A percentile compares a stretch with the other conserved stretches of the same genome.
phyloP scores from a whole-genome alignment of 2,329 filamentous ascomycete species.

The Apiospora arundinis region DNA sequence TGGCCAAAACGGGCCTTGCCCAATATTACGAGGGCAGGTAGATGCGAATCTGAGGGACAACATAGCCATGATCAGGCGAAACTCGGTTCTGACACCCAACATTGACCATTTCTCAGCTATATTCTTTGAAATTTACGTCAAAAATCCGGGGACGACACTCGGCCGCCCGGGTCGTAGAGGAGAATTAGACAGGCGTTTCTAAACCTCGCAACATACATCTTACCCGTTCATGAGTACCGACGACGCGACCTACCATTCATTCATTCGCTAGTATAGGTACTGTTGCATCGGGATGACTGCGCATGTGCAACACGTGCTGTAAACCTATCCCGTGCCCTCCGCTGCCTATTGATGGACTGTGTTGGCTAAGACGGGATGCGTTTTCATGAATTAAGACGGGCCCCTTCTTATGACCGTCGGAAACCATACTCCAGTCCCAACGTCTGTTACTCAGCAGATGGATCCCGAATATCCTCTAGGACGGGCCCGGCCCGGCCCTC shows the following conservation, averaged over 20 bases:
- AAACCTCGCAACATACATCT: background rate
- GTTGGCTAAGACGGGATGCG: background rate
- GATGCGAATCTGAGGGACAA: background rate
- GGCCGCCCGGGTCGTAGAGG: background rate
- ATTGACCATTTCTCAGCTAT: no score
- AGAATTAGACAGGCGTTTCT: background rate
- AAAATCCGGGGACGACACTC: background rate
- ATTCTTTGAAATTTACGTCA: background rate
- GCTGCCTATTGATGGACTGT: background rate
- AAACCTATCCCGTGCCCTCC: background rate
- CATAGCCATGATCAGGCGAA: background rate
- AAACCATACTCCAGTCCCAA: background rate
- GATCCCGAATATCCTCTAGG: conserved; percentile 13
- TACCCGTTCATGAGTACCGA: background rate
- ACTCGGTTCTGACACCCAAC: background rate
- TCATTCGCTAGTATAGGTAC: background rate
- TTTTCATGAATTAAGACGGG: background rate
- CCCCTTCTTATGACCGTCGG: background rate
- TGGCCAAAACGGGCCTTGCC: background rate
- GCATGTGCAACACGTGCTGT: background rate
- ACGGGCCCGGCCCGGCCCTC: conserved; percentile 8
- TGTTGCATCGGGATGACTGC: background rate
- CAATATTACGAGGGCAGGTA: background rate
- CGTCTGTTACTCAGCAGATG: background rate
- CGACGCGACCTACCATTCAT: background rate